Evolutionary conservation across 106 monocot genomes (phyloP).

Genomic region (Hemerocallis citrina): DNA sequence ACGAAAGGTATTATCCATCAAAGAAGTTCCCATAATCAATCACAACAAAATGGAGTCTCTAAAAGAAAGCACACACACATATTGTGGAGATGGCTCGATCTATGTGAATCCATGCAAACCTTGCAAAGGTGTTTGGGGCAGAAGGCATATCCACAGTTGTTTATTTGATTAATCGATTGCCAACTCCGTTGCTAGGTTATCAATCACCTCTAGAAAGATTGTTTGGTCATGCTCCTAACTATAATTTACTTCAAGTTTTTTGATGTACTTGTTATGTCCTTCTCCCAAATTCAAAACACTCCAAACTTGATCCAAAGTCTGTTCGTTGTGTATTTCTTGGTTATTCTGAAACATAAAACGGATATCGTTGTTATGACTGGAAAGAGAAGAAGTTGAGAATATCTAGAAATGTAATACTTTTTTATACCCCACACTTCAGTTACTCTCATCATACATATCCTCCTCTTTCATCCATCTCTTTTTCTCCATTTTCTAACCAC

Average conservation of each 20-base stretch:
- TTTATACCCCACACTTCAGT: background rate
- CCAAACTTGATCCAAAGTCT: background rate
- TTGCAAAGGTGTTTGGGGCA: background rate
- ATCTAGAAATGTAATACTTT: slow-evolving; percentile 4
- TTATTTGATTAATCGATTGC: background rate
- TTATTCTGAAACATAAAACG: background rate
- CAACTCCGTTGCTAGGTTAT: background rate
- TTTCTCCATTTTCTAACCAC: slow-evolving; percentile 12
- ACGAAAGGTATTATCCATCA: background rate
- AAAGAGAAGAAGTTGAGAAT: background rate
- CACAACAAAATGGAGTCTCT: background rate
- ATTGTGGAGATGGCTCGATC: background rate
- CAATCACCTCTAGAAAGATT: background rate
- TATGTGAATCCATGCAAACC: background rate
- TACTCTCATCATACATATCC: background rate
- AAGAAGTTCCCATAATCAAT: background rate
- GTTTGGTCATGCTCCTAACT: background rate
- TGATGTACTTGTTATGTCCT: background rate
- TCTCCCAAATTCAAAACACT: background rate
- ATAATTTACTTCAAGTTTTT: background rate
- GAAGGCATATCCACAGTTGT: background rate
- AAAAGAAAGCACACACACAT: background rate
- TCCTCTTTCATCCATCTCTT: background rate
- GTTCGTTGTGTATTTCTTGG: background rate
- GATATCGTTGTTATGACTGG: background rate